Evolutionary conservation across 225 moss, liverwort and hornwort genomes (phyloP), one percentile per base, ranked within the genome.

Genomic region (Physcomitrellopsis africana): DNA sequence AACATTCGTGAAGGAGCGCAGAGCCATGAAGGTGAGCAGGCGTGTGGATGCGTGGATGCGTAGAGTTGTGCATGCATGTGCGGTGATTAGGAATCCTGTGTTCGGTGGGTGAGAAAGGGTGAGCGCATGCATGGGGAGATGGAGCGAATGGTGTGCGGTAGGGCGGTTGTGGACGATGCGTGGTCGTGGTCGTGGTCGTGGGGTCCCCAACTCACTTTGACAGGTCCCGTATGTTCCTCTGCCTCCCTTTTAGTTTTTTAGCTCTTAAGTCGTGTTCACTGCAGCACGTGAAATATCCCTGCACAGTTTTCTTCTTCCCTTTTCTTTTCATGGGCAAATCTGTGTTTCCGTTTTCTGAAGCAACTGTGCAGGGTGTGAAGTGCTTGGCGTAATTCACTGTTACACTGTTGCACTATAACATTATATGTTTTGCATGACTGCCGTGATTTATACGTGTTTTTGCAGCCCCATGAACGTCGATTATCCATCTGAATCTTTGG

Each of bases 1-100:
- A 48, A 86, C 74, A 2, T 91, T 91, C 61, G 91, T 91, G 16
- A 91, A 91, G 55, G 91, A 91, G 70, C 86, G 89, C 37, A 79
- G 91, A 56, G 88, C 88, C 6, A 88, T 91, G 91, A 91, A 89
- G 89, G 91, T 87, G 76, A 54, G 67, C 16, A 20, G 22, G 42
- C 29, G 16, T 1, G 5, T 52, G 17, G 5, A 3, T 51, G 51
- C 15, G 11, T 3, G 15, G 8, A 2, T n/a, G 3, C 15, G n/a
- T n/a, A n/a, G n/a, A n/a, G n/a, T n/a, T n/a, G n/a, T n/a, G n/a
- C n/a, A n/a, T n/a, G n/a, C n/a, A n/a, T n/a, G n/a, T n/a, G n/a
- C n/a, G n/a, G n/a, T n/a, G n/a, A n/a, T n/a, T n/a, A n/a, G n/a
- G n/a, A n/a, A n/a, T n/a, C n/a, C n/a, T n/a, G n/a, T n/a, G n/a